Percentiles rank a stretch among this genome's conserved stretches.
Conservation (phyloP, 192 early-diverging fungal genomes). For the Jimgerdemannia flammicorona region DNA sequence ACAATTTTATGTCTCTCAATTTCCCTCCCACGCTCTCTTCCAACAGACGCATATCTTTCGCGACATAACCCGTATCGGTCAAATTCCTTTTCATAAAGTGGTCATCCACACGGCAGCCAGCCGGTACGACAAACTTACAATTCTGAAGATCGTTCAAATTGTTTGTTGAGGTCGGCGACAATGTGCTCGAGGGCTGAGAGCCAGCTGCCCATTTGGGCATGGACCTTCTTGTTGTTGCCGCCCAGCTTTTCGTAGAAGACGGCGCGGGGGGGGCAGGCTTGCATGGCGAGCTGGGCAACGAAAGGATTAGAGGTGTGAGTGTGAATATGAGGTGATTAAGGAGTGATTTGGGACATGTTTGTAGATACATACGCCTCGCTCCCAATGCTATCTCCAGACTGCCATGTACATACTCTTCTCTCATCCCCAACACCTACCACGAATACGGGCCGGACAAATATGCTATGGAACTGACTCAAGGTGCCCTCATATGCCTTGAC, state of each 20-base stretch:
- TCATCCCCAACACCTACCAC: slow-evolving; percentile 32
- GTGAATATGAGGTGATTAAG: background rate
- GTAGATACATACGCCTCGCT: background rate
- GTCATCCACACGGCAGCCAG: too few relatives aligned
- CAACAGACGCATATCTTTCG: too few relatives aligned
- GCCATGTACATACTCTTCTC: background rate
- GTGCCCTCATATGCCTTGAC: slow-evolving; percentile 68
- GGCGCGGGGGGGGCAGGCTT: slow-evolving; percentile 84
- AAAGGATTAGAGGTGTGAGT: too few relatives aligned
- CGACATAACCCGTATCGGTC: too few relatives aligned
- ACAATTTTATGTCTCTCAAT: too few relatives aligned
- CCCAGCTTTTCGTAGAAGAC: slow-evolving; percentile 89
- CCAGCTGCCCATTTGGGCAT: slow-evolving; percentile 64
- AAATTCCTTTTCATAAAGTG: too few relatives aligned
- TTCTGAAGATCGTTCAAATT: too few relatives aligned
- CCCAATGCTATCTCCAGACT: too few relatives aligned
- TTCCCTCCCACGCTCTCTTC: too few relatives aligned
- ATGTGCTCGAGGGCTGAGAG: slow-evolving; percentile 70
- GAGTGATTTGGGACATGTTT: background rate
- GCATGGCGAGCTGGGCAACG: slow-evolving; percentile 72
- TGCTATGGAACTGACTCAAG: slow-evolving; percentile 65
- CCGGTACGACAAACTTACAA: too few relatives aligned
- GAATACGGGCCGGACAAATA: slow-evolving; percentile 67
- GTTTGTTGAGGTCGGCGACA: slow-evolving; percentile 54
- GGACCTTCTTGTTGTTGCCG: slow-evolving; percentile 50